Evolutionary conservation across 1,284 basidiomycete genomes (phyloP).

Genomic region (Bondarzewia mesenterica): DNA sequence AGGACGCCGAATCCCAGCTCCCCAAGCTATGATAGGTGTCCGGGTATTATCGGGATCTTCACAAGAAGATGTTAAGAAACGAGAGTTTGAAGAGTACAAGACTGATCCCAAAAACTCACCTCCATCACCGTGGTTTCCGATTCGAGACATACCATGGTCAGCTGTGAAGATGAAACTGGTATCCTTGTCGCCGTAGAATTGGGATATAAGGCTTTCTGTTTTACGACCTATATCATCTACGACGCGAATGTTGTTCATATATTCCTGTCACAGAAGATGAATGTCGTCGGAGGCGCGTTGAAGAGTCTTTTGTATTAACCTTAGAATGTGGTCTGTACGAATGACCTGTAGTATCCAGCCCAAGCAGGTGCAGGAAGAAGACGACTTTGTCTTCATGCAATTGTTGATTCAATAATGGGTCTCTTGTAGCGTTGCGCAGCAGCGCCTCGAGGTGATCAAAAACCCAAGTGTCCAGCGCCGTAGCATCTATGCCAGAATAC

Average conservation of each 20-base stretch:
- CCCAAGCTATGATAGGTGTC: constrained; percentile 83
- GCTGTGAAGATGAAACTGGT: constrained; percentile 84
- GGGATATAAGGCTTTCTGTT: constrained; percentile 53
- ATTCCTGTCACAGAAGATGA: constrained; percentile 51
- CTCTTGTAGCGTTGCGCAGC: constrained; percentile 53
- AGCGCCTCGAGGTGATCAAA: constrained; percentile 56
- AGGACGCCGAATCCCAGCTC: constrained; percentile 66
- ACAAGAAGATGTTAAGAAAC: background rate
- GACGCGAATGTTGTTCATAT: constrained; percentile 78
- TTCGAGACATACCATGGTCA: constrained; percentile 86
- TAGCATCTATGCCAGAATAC: constrained; percentile 56
- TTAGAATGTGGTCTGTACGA: constrained; percentile 80
- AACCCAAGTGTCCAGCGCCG: constrained; percentile 75
- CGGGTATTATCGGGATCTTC: constrained; percentile 83
- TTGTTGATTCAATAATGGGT: constrained; percentile 39
- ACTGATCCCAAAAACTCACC: constrained; percentile 30
- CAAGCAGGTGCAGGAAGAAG: constrained; percentile 82
- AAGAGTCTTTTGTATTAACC: constrained; percentile 26
- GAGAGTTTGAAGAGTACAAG: background rate
- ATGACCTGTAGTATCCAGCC: constrained; percentile 84
- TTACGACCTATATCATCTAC: constrained; percentile 74
- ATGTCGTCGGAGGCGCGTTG: background rate
- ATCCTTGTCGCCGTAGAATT: constrained; percentile 62
- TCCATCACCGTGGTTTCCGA: constrained; percentile 88
- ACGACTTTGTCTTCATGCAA: constrained; percentile 55